Conservation (phyloP, 129 eudicot species). For the Centrapalus pauciflorus region DNA sequence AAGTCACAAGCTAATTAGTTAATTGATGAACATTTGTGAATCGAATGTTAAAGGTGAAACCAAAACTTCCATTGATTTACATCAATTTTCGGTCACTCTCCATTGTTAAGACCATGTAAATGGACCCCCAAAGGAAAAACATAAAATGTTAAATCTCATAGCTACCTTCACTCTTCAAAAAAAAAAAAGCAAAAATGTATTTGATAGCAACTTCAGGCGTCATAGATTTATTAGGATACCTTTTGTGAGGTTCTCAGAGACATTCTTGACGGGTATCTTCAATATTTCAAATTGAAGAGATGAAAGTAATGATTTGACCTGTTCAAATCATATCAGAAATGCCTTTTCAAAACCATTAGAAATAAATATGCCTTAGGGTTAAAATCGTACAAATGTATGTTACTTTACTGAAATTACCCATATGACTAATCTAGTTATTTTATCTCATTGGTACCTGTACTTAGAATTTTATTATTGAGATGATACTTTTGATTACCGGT, state of each 20-base stretch:
- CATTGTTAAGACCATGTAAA: neutral
- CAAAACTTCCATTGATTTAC: neutral
- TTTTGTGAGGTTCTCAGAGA: conserved; percentile 42
- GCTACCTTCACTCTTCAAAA: neutral
- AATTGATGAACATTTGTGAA: neutral
- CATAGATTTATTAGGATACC: conserved; percentile 37
- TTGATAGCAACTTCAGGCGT: neutral
- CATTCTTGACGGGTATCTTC: conserved; percentile 58
- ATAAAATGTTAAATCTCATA: neutral
- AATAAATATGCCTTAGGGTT: too few relatives aligned
- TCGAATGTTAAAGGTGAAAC: neutral
- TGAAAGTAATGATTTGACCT: conserved; percentile 65
- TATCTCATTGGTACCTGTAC: too few relatives aligned
- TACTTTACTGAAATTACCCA: too few relatives aligned
- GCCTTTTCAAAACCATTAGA: neutral
- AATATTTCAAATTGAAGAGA: conserved; percentile 54
- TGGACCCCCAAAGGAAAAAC: neutral
- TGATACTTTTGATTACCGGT: too few relatives aligned
- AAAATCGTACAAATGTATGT: too few relatives aligned
- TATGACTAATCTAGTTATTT: too few relatives aligned
- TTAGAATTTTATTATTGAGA: too few relatives aligned
- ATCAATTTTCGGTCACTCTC: neutral
- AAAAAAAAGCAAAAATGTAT: neutral
- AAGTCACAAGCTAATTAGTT: conserved; percentile 12
- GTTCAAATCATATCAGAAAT: conserved; percentile 31